These are phyloP conservation scores for Penicillium mononematosum DNA, from an alignment of 495 filamentous ascomycete genomes.

Conservation along the genomic window DNA sequence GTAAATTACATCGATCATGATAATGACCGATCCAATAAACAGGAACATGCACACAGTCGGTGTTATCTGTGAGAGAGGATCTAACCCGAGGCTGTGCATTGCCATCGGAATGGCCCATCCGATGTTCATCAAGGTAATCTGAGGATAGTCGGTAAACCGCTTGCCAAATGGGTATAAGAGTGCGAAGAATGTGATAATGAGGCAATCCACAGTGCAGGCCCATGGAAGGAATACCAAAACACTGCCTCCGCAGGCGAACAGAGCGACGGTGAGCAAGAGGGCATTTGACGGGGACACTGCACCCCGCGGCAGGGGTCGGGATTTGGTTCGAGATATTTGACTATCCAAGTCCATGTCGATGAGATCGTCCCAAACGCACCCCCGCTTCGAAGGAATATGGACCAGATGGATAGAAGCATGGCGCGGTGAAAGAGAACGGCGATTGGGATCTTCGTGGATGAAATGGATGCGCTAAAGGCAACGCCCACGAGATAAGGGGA, in stretches of 20 bases:
- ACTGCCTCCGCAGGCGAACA: background rate
- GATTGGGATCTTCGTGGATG: background rate
- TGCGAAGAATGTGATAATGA: background rate
- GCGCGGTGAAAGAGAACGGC: background rate
- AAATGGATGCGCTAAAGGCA: slow-evolving; percentile 10
- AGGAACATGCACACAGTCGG: background rate
- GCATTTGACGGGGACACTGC: background rate
- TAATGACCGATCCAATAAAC: slow-evolving; percentile 16
- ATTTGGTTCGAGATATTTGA: slow-evolving; percentile 29
- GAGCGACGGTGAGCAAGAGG: background rate
- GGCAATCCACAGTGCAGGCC: background rate
- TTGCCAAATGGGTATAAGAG: slow-evolving; percentile 1
- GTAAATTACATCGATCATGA: slow-evolving; percentile 46
- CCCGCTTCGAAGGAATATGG: slow-evolving; percentile 14
- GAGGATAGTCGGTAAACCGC: slow-evolving; percentile 1
- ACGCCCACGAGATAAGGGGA: slow-evolving; percentile 34
- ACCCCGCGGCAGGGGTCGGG: slow-evolving; percentile 27
- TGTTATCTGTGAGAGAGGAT: background rate
- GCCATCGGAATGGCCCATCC: slow-evolving; percentile 5
- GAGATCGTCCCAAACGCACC: slow-evolving; percentile 42
- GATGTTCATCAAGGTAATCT: background rate
- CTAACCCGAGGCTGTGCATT: background rate
- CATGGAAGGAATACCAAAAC: background rate
- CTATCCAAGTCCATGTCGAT: slow-evolving; percentile 41
- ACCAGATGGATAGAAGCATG: slow-evolving; percentile 5